Percentiles rank a stretch among this genome's conserved stretches.
phyloP scores from a whole-genome alignment of 2,329 filamentous ascomycete species.

The Aspergillus viridinutans region DNA sequence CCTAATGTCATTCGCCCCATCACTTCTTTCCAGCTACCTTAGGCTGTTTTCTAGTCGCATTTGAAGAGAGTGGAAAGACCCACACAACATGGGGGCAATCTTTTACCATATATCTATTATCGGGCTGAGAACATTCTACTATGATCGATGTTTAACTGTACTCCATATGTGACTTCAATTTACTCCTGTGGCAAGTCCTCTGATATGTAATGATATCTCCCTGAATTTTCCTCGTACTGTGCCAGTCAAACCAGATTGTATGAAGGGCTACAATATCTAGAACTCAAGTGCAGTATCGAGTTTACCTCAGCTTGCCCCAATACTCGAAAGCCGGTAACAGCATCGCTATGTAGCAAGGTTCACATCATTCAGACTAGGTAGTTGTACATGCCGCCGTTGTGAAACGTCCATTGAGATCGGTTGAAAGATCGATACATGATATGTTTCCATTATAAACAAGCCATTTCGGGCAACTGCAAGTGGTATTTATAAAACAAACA shows the following conservation, averaged over 20 bases:
- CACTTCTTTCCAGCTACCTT: not conserved
- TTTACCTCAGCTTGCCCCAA: not conserved
- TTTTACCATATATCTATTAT: not conserved
- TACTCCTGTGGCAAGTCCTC: not conserved
- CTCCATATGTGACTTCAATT: not conserved
- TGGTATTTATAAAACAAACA: not conserved
- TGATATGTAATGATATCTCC: not conserved
- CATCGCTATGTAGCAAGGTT: not conserved
- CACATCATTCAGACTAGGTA: not conserved
- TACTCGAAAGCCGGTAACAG: too few species aligned
- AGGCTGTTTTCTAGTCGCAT: not conserved
- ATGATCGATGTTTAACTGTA: not conserved
- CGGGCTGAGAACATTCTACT: not conserved
- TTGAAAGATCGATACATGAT: not conserved
- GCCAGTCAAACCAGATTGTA: not conserved
- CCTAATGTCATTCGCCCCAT: too few species aligned
- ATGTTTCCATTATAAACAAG: not conserved
- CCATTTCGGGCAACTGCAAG: not conserved
- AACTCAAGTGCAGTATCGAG: not conserved
- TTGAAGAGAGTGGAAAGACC: not conserved
- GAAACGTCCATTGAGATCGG: not conserved
- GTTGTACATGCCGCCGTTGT: not conserved
- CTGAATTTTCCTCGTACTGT: too few species aligned
- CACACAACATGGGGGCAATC: not conserved
- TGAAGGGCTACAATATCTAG: not conserved